Evolutionary conservation across 306 rosid species (phyloP).

Genomic region (Pueraria montana): DNA sequence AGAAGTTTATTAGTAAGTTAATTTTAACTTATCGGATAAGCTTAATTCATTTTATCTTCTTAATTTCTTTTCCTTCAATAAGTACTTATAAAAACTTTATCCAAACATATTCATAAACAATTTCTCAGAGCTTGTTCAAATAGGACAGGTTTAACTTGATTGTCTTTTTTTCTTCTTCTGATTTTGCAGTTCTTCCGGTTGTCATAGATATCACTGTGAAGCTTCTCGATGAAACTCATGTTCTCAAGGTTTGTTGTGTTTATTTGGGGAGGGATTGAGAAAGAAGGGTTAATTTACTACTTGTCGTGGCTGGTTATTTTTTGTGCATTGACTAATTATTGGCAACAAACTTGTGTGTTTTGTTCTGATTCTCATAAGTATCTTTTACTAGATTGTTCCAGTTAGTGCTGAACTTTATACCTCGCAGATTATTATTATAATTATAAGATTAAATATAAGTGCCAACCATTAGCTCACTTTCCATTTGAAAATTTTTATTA

Average conservation of each 20-base stretch:
- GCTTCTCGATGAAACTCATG: conserved; percentile 81
- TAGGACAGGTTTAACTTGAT: neutral
- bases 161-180: neutral
- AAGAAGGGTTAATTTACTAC: neutral
- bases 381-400: conserved; percentile 43
- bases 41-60: neutral
- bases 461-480: conserved; percentile 41
- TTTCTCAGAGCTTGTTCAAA: neutral
- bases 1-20: no score
- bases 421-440: neutral
- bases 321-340: conserved; percentile 28
- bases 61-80: neutral
- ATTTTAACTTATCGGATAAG: neutral
- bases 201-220: conserved; percentile 83
- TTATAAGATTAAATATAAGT: neutral
- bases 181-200: conserved; percentile 89
- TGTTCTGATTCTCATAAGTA: conserved; percentile 29
- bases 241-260: conserved; percentile 73
- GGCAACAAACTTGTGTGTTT: conserved; percentile 30
- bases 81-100: neutral
- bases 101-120: neutral
- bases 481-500: conserved; percentile 25
- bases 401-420: conserved; percentile 30
- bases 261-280: neutral
- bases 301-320: neutral